Evolutionary conservation across 2,329 filamentous ascomycete genomes (phyloP).

Genomic region (Balansia obtecta): DNA sequence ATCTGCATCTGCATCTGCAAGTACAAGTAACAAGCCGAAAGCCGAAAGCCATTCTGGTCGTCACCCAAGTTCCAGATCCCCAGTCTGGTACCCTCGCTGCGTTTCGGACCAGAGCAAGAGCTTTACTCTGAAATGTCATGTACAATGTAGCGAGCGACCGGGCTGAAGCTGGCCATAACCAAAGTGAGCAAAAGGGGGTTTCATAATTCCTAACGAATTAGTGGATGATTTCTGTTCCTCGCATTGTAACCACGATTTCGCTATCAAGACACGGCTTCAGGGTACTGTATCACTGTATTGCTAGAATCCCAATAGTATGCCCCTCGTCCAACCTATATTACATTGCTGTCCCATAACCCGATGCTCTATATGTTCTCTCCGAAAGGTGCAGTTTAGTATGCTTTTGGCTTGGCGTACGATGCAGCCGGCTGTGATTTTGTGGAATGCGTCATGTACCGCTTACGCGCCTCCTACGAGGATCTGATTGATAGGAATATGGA

Average conservation of each 20-base stretch:
- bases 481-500: conserved; percentile 60
- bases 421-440: not conserved
- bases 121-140: too few species aligned
- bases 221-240: not conserved
- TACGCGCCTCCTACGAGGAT: conserved; percentile 56
- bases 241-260: not conserved
- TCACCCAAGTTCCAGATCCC: too few species aligned
- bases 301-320: not conserved
- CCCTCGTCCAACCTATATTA: not conserved
- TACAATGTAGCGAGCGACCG: too few species aligned
- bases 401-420: not conserved
- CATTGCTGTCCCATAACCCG: not conserved
- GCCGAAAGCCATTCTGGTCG: too few species aligned
- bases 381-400: not conserved
- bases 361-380: not conserved
- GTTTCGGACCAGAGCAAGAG: too few species aligned
- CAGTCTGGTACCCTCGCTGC: too few species aligned
- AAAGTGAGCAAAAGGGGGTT: too few species aligned
- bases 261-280: conserved; percentile 2
- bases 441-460: conserved; percentile 8
- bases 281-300: not conserved
- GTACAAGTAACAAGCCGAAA: too few species aligned
- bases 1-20: too few species aligned
- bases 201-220: too few species aligned
- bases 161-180: too few species aligned